Conservation (phyloP, 371 early-diverging fungal species). For the Circinella umbellata region DNA sequence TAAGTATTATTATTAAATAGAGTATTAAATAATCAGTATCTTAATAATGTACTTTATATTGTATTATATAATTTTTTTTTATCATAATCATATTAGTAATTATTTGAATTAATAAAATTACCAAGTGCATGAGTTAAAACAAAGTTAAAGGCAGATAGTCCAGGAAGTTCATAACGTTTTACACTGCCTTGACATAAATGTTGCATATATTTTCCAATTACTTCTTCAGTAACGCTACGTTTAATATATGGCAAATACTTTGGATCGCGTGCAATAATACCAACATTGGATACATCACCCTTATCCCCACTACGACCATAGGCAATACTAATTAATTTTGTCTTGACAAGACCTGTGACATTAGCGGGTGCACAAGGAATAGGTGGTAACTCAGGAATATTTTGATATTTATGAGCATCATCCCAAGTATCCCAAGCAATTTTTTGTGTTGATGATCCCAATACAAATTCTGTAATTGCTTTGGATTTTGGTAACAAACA, state of each 20-base stretch:
- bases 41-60: background rate
- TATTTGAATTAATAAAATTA: slow-evolving; percentile 19
- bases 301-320: slow-evolving; percentile 79
- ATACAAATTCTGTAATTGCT: slow-evolving; percentile 44
- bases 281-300: slow-evolving; percentile 74
- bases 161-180: slow-evolving; percentile 68
- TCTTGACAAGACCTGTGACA: slow-evolving; percentile 30
- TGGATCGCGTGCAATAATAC: slow-evolving; percentile 71
- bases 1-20: background rate
- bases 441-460: slow-evolving; percentile 34
- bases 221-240: slow-evolving; percentile 43
- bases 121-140: slow-evolving; percentile 70
- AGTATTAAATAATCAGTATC: background rate
- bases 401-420: slow-evolving; percentile 18
- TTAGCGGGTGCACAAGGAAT: slow-evolving; percentile 24
- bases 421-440: slow-evolving; percentile 43
- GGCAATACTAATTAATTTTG: slow-evolving; percentile 65
- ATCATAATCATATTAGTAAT: background rate
- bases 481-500: slow-evolving; percentile 59
- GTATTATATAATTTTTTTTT: background rate
- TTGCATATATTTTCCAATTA: slow-evolving; percentile 61
- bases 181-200: slow-evolving; percentile 68
- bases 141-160: slow-evolving; percentile 69
- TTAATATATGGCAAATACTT: slow-evolving; percentile 57
- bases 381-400: slow-evolving; percentile 22